A percentile compares a stretch with the other conserved stretches of the same genome.
Conservation (phyloP, 2,329 filamentous ascomycete species). For the Pyrenophora seminiperda region DNA sequence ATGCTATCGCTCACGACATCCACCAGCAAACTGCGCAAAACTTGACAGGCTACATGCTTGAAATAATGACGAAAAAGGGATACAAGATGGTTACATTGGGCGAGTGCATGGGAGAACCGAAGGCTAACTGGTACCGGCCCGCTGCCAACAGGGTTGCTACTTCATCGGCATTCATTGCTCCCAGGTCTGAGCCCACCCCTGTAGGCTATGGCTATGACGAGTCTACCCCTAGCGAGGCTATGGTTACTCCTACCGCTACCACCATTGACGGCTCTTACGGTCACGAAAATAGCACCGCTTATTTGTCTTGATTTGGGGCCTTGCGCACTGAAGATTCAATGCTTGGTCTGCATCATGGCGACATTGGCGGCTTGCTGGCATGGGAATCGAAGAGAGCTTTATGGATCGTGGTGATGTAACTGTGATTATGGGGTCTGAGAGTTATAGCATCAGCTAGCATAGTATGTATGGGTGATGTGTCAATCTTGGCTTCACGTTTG, state of each 20-base stretch:
- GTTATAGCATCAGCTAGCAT: background rate
- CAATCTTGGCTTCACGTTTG: too few relatives aligned
- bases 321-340: too few relatives aligned
- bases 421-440: too few relatives aligned
- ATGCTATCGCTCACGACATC: conserved; percentile 60
- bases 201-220: background rate
- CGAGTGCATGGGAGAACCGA: conserved; percentile 53
- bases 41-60: conserved; percentile 51
- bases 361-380: too few relatives aligned
- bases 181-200: conserved; percentile 27
- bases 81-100: conserved; percentile 54
- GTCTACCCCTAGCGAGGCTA: conserved; percentile 10
- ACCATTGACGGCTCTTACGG: conserved; percentile 29
- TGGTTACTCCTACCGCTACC: conserved; percentile 7
- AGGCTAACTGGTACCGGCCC: conserved; percentile 54
- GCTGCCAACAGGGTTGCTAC: conserved; percentile 17
- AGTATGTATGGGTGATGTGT: background rate
- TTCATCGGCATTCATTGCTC: conserved; percentile 13
- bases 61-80: conserved; percentile 41
- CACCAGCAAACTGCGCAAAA: conserved; percentile 52
- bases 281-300: conserved; percentile 24
- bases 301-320: too few relatives aligned
- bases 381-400: background rate
- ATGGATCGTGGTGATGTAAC: too few relatives aligned
- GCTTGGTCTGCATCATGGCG: too few relatives aligned